These are phyloP conservation scores for Teratosphaeria epicoccoides DNA, from an alignment of 2,329 filamentous ascomycete species.

Conservation along the genomic window DNA sequence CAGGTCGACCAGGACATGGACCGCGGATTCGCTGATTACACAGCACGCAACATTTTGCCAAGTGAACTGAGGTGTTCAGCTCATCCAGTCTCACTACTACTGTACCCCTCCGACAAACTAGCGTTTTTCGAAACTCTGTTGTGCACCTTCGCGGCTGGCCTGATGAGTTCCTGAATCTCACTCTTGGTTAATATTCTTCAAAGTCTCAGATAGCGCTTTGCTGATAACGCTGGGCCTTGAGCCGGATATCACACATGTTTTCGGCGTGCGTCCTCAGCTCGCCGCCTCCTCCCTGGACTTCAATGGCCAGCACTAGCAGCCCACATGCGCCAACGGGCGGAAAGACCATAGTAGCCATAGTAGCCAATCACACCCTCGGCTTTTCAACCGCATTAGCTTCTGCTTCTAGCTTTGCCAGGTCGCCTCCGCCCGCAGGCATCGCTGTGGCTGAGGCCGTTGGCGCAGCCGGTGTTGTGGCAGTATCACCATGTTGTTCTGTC, in stretches of 20 bases:
- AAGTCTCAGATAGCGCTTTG: not conserved
- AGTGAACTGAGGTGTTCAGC: not conserved
- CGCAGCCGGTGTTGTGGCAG: too few species aligned
- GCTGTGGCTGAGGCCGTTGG: not conserved
- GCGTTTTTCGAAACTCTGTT: not conserved
- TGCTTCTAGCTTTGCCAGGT: not conserved
- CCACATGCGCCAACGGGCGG: too few species aligned
- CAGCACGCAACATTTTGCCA: not conserved
- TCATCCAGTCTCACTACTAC: too few species aligned
- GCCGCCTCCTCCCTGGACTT: not conserved
- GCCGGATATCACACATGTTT: not conserved
- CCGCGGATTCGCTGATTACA: not conserved
- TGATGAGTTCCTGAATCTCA: not conserved
- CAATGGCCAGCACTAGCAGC: not conserved
- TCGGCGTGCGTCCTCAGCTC: not conserved
- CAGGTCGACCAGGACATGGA: not conserved
- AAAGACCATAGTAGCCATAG: too few species aligned
- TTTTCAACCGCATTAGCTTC: not conserved
- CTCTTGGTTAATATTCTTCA: not conserved
- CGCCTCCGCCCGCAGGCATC: not conserved
- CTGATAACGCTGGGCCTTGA: not conserved
- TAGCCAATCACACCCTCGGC: not conserved
- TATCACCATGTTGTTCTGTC: too few species aligned
- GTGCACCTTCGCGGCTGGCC: not conserved
- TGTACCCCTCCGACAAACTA: not conserved